phyloP scores from a whole-genome alignment of 2,329 filamentous ascomycete genomes.

The Fusarium sacchari region DNA sequence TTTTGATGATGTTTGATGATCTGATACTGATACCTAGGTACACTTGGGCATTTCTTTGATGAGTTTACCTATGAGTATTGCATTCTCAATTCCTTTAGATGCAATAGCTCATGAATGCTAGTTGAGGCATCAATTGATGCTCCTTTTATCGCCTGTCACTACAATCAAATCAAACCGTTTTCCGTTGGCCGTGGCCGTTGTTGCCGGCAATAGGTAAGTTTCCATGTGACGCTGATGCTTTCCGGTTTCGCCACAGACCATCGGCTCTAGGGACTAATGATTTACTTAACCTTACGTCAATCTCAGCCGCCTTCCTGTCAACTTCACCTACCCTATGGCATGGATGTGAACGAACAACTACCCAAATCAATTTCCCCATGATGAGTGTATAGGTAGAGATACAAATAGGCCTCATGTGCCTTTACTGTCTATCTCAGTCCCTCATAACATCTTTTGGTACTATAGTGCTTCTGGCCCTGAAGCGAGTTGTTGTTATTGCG shows the following conservation, averaged over 20 bases:
- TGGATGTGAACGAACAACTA: neutral
- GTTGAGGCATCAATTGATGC: neutral
- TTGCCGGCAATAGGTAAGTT: constrained; percentile 6
- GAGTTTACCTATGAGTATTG: neutral
- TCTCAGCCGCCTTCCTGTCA: neutral
- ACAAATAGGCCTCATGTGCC: neutral
- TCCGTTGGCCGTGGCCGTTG: constrained; percentile 7
- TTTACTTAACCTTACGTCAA: constrained; percentile 2
- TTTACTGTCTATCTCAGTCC: neutral
- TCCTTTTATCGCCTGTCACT: neutral
- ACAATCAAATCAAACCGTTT: neutral
- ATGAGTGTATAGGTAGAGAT: neutral
- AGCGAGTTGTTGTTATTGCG: neutral
- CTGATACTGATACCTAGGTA: neutral
- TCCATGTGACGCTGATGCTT: constrained; percentile 35
- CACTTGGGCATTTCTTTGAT: neutral
- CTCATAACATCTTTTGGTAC: neutral
- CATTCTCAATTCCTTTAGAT: neutral
- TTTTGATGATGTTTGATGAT: neutral
- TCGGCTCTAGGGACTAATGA: neutral
- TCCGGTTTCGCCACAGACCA: constrained; percentile 22
- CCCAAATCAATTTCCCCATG: neutral
- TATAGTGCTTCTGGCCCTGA: neutral
- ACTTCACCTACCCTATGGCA: constrained; percentile 2
- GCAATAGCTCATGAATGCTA: neutral